Percentiles rank a stretch among this genome's conserved stretches.
Evolutionary conservation across 2,329 filamentous ascomycete genomes (phyloP).

Genomic region (Cytospora chrysosperma): DNA sequence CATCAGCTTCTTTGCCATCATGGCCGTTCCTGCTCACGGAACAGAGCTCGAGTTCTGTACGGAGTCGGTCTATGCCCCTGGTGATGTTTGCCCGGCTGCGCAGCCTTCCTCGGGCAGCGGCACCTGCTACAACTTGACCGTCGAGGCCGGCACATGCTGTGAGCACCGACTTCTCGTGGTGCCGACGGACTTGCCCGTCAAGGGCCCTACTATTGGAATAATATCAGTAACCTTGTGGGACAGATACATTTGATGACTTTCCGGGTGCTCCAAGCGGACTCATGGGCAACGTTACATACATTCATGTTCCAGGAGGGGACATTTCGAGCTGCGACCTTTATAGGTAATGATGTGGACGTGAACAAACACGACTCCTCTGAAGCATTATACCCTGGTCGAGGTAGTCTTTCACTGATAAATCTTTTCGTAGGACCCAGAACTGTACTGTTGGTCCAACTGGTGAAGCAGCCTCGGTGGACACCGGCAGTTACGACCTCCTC

Average conservation of each 20-base stretch:
- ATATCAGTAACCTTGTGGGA: neutral
- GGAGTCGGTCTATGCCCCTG: neutral
- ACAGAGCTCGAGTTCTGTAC: slow-evolving; percentile 7
- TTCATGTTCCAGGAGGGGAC: neutral
- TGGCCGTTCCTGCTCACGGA: no score
- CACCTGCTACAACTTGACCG: slow-evolving; percentile 5
- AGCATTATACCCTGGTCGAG: no score
- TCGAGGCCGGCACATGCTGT: slow-evolving; percentile 1
- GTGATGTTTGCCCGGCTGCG: neutral
- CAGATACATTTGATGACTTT: slow-evolving; percentile 7
- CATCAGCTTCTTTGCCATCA: no score
- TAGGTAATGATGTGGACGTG: neutral
- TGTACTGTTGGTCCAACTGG: neutral
- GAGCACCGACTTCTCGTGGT: neutral
- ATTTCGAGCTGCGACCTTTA: slow-evolving; percentile 1
- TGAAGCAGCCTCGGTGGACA: neutral
- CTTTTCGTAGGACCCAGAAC: neutral
- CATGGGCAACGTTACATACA: neutral
- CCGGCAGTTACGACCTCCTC: neutral
- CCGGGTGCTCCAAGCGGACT: neutral
- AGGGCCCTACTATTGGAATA: no score
- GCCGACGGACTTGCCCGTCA: no score
- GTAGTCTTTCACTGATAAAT: neutral
- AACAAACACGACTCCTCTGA: neutral
- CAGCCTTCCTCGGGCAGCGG: neutral